Conservation (phyloP, 73 alveolate genomes). For the Breviolum minutum region DNA sequence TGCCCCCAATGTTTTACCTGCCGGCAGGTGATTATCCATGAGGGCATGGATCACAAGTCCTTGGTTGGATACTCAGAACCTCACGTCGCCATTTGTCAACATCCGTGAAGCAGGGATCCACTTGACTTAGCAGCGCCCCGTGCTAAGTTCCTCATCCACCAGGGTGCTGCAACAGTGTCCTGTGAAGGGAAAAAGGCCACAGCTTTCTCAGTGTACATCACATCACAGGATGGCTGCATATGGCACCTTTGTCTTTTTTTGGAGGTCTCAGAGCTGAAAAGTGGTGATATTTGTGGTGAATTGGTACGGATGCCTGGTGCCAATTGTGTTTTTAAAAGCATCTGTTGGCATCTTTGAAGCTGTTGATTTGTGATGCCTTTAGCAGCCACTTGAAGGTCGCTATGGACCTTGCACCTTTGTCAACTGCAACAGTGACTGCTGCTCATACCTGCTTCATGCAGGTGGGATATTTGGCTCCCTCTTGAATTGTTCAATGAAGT, state of each 20-base stretch:
- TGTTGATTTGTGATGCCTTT: too few species aligned
- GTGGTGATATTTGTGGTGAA: slow-evolving; percentile 68
- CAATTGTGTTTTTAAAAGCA: background rate
- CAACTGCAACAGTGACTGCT: slow-evolving; percentile 65
- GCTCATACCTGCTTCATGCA: slow-evolving; percentile 68
- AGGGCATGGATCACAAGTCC: slow-evolving; percentile 34
- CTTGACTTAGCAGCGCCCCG: too few species aligned
- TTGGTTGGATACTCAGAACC: background rate
- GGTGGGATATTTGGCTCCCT: background rate
- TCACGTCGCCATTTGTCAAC: background rate
- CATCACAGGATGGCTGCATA: background rate
- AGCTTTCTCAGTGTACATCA: background rate
- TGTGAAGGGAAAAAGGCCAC: slow-evolving; percentile 30
- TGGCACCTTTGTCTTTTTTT: background rate
- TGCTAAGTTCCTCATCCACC: slow-evolving; percentile 76
- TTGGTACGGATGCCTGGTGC: background rate
- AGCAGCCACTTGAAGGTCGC: background rate
- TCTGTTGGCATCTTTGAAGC: too few species aligned
- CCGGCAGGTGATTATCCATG: slow-evolving; percentile 14
- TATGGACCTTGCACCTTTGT: slow-evolving; percentile 16
- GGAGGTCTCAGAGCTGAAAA: slow-evolving; percentile 66
- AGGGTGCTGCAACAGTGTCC: slow-evolving; percentile 80
- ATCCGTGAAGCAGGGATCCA: background rate
- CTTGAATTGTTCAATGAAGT: background rate
- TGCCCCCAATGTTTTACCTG: background rate